phyloP scores from a whole-genome alignment of 305 asterid genomes.

The Lippia alba region DNA sequence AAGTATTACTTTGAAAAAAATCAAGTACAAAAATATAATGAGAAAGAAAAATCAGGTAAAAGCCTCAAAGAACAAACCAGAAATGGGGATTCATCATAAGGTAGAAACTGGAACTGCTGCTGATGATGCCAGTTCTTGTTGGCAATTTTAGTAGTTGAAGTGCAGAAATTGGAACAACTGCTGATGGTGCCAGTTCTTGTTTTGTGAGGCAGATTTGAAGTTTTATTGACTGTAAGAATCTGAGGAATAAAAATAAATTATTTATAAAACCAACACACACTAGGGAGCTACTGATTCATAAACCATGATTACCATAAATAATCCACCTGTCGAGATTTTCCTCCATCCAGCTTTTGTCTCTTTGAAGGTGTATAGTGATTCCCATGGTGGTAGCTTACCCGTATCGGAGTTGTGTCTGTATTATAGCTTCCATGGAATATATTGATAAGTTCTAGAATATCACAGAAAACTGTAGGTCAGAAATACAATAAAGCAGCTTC shows the following conservation, averaged over 20 bases:
- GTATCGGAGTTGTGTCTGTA: constrained; percentile 89
- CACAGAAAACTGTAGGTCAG: constrained; percentile 29
- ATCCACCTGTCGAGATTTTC: constrained; percentile 75
- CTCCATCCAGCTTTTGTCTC: constrained; percentile 90
- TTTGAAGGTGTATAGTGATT: constrained; percentile 97
- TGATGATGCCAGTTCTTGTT: no score
- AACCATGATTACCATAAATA: constrained; percentile 6
- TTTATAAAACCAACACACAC: not conserved
- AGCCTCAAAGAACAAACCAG: constrained; percentile 20
- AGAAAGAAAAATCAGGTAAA: constrained; percentile 25
- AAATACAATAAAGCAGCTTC: constrained; percentile 28
- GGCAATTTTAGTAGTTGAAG: constrained; percentile 51
- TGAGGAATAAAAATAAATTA: constrained; percentile 27
- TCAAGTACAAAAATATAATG: no score
- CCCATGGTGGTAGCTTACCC: constrained; percentile 94
- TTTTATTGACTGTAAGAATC: constrained; percentile 76
- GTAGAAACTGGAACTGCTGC: no score
- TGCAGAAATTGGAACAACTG: constrained; percentile 50
- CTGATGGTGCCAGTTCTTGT: constrained; percentile 57
- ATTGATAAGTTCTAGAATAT: constrained; percentile 81
- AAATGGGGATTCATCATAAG: no score
- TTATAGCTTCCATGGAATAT: constrained; percentile 91
- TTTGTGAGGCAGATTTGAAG: constrained; percentile 76
- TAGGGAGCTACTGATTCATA: constrained; percentile 1
- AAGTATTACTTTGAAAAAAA: constrained; percentile 4